phyloP scores from a whole-genome alignment of 345 rosid species.

The Alliaria petiolata region DNA sequence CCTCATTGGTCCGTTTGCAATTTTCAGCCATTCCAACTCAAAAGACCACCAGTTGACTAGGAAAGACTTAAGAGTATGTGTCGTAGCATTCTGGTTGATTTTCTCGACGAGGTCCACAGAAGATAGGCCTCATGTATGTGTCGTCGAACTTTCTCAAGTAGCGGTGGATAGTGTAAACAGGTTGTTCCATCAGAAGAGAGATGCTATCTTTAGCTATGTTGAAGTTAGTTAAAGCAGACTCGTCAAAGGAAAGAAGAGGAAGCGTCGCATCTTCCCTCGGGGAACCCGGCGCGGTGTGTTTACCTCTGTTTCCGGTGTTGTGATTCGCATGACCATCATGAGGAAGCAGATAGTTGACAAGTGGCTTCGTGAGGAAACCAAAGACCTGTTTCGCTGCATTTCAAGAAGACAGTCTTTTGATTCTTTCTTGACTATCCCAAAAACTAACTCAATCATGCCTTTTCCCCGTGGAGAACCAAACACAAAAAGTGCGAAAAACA shows the following conservation, averaged over 20 bases:
- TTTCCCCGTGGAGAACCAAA: no score
- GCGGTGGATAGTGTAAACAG: conserved; percentile 70
- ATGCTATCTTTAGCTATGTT: conserved; percentile 69
- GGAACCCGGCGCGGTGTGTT: conserved; percentile 34
- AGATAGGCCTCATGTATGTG: conserved; percentile 80
- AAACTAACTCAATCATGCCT: no score
- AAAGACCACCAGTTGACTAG: neutral
- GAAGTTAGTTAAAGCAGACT: conserved; percentile 60
- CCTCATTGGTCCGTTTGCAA: neutral
- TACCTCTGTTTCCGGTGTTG: neutral
- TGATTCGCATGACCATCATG: conserved; percentile 24
- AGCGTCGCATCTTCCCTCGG: conserved; percentile 52
- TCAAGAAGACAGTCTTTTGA: neutral
- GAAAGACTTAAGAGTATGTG: no score
- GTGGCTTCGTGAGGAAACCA: conserved; percentile 84
- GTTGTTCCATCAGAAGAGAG: conserved; percentile 69
- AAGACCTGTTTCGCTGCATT: conserved; percentile 52
- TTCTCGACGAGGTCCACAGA: conserved; percentile 58
- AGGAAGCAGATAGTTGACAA: conserved; percentile 55
- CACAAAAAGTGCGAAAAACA: no score
- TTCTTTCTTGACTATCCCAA: no score
- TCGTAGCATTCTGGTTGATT: conserved; percentile 44
- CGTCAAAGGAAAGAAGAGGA: conserved; percentile 68
- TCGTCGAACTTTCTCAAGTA: conserved; percentile 89
- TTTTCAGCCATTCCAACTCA: neutral